Percentiles rank a stretch among this genome's conserved stretches.
Conservation (phyloP, 73 alveolate genomes). For the Tetrahymena malaccensis region DNA sequence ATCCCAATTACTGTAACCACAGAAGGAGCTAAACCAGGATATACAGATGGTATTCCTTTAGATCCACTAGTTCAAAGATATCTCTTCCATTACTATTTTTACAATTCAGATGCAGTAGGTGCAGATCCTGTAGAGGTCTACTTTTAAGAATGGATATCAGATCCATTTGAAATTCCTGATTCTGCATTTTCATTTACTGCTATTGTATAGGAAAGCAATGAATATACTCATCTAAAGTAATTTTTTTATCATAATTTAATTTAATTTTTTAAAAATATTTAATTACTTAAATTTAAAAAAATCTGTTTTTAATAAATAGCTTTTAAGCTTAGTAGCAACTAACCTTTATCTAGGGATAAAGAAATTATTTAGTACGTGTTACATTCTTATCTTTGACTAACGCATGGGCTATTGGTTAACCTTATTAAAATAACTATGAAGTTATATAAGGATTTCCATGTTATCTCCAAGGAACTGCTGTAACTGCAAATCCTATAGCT, state of each 20-base stretch:
- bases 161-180: neutral
- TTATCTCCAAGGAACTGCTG: neutral
- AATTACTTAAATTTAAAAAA: neutral
- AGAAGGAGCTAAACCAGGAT: neutral
- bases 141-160: neutral
- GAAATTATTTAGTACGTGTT: neutral
- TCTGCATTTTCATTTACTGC: neutral
- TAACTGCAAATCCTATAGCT: neutral
- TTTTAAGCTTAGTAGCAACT: neutral
- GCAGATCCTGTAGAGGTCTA: neutral
- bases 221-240: neutral
- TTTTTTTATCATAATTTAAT: too few species aligned
- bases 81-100: neutral
- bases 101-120: neutral
- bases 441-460: neutral
- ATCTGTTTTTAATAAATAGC: too few species aligned
- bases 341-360: neutral
- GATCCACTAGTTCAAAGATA: neutral
- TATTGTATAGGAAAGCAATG: neutral
- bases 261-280: neutral
- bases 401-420: neutral
- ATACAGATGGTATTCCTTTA: neutral
- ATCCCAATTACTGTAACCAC: neutral
- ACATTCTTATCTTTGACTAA: neutral
- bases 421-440: neutral